Evolutionary conservation across 2,329 filamentous ascomycete species (phyloP).

Genomic region (Neofusicoccum sp.): DNA sequence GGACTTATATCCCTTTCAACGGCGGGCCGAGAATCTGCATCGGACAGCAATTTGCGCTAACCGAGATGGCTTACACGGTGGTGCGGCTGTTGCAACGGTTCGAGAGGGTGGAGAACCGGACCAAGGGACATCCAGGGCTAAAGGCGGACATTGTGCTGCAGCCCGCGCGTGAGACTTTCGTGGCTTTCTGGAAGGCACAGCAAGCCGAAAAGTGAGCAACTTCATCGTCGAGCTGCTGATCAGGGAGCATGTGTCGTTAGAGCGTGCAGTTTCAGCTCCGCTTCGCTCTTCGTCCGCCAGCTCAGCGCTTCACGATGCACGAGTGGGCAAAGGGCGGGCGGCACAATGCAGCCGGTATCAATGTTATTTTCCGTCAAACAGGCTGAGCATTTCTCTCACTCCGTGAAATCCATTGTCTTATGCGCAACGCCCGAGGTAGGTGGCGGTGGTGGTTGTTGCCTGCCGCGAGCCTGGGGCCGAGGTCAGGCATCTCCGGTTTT

Average conservation of each 20-base stretch:
- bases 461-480: background rate
- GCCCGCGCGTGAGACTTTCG: constrained; percentile 44
- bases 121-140: constrained; percentile 41
- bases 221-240: background rate
- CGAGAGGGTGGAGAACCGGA: constrained; percentile 38
- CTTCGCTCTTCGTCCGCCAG: background rate
- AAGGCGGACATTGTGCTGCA: constrained; percentile 54
- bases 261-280: background rate
- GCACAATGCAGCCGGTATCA: background rate
- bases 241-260: background rate
- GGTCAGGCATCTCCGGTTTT: constrained; percentile 2
- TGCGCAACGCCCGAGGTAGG: background rate
- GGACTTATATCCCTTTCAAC: constrained; percentile 52
- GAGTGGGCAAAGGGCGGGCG: background rate
- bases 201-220: background rate
- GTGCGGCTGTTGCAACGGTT: constrained; percentile 51
- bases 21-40: constrained; percentile 54
- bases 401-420: background rate
- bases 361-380: background rate
- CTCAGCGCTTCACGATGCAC: background rate
- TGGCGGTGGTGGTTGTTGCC: background rate
- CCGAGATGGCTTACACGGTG: constrained; percentile 53
- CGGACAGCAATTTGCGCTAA: constrained; percentile 55
- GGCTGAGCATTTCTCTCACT: background rate
- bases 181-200: constrained; percentile 37